Percentiles rank a stretch among this genome's conserved stretches.
Evolutionary conservation across 495 filamentous ascomycete genomes (phyloP).

Genomic region (Penicillium coprophilum): DNA sequence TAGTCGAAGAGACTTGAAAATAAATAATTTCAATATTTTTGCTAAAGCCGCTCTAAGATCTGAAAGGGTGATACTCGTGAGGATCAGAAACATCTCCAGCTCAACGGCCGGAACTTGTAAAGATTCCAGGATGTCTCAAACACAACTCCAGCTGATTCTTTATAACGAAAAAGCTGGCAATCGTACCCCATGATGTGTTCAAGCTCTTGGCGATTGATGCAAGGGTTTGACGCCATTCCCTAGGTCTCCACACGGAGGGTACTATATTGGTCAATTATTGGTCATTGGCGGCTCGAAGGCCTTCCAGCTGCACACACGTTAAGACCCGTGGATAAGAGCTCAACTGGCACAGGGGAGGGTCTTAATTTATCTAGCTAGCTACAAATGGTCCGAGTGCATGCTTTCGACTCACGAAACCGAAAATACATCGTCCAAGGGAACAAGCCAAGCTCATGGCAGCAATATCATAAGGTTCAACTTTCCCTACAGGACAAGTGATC

Average conservation of each 20-base stretch:
- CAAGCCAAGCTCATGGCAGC: neutral
- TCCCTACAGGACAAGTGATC: neutral
- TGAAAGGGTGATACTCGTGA: too few species aligned
- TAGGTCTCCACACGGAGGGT: neutral
- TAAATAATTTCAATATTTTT: neutral
- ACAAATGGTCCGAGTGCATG: too few species aligned
- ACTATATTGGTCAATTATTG: too few species aligned
- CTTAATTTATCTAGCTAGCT: too few species aligned
- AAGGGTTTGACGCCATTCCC: neutral
- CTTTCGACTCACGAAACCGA: too few species aligned
- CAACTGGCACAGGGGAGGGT: too few species aligned
- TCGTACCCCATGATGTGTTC: neutral
- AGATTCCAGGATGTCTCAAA: neutral
- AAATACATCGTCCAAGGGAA: neutral
- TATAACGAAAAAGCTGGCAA: neutral
- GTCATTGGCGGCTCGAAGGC: too few species aligned
- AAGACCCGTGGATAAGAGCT: too few species aligned
- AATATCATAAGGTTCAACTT: neutral
- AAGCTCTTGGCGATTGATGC: neutral
- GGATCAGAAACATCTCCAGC: too few species aligned
- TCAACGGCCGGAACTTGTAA: neutral
- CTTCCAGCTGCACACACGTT: too few species aligned
- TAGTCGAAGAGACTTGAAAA: neutral
- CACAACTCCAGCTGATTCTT: neutral
- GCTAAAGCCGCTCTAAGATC: too few species aligned